Base-by-base conservation (phyloP, 2,329 filamentous ascomycete species). In the Fulvia fulva region DNA sequence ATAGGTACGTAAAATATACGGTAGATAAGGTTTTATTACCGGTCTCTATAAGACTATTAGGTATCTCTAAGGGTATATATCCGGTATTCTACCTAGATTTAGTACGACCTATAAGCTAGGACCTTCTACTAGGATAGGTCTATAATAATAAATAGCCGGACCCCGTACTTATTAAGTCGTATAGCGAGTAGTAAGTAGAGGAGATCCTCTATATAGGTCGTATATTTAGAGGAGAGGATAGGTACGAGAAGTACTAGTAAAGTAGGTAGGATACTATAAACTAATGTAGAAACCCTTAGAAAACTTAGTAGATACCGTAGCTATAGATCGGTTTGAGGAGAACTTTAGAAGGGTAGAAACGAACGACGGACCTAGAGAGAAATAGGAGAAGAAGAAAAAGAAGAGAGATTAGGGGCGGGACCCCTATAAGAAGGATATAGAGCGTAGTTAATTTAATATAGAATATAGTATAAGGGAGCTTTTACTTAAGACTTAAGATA, bases 321-420 rank as follows among this genome's bases (percentile, higher is more conserved):
- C 46, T n/a, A 16, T 50, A 23, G 23, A 50, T 23, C 19, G 26
- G 23, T 50, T 50, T 26, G 23, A 50, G 22, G n/a, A 26, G 22
- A 50, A 26, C 12, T 50, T 23, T 50, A 50, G 46, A 11, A 26
- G n/a, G 8, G 22, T 25, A 11, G 11, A 23, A 50, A 26, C 9
- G 5, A 50, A 50, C 22, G 22, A 50, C 26, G 26, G 46, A 11
- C 46, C 25, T 22, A 26, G 12, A n/a, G 46, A 26, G 23, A n/a
- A 6, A 50, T 50, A 50, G 46, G 46, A 50, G 25, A 50, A 50
- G 9, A 26, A 50, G 46, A 25, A 50, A 23, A 50, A 50, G 26
- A 46, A 8, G 16, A 37, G 32, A 16, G 32, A n/a, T n/a, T n/a
- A n/a, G n/a, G n/a, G n/a, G n/a, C n/a, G n/a, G n/a, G n/a, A n/a